These are phyloP conservation scores for Mycena sanguinolenta DNA, from an alignment of 768 basidiomycete species.

Conservation along the genomic window DNA sequence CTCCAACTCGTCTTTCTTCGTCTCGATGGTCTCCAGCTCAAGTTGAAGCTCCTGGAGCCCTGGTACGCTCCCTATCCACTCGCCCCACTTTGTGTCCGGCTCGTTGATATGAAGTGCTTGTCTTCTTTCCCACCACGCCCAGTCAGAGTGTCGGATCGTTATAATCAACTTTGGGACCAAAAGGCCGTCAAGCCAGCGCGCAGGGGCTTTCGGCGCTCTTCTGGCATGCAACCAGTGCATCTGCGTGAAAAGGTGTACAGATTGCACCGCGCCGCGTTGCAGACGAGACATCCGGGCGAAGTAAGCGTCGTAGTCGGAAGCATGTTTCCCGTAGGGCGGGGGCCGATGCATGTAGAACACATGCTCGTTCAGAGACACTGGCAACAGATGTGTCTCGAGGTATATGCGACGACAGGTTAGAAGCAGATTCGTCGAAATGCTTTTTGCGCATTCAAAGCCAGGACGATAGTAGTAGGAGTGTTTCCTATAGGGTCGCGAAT, in stretches of 20 bases:
- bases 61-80: constrained; percentile 19
- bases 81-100: constrained; percentile 29
- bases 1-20: constrained; percentile 39
- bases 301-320: constrained; percentile 22
- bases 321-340: constrained; percentile 7
- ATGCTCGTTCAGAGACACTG: constrained; percentile 36
- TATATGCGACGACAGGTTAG: constrained; percentile 42
- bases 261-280: constrained; percentile 35
- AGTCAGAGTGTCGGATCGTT: constrained; percentile 41
- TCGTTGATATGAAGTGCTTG: constrained; percentile 30
- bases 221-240: constrained; percentile 35
- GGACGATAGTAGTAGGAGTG: constrained; percentile 40
- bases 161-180: constrained; percentile 33
- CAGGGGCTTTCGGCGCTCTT: background rate
- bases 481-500: constrained; percentile 26
- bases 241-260: constrained; percentile 40
- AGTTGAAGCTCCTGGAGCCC: constrained; percentile 38
- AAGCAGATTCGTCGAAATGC: constrained; percentile 35
- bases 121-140: constrained; percentile 42
- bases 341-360: constrained; percentile 39
- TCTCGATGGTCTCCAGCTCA: constrained; percentile 42
- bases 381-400: constrained; percentile 39
- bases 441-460: constrained; percentile 28
- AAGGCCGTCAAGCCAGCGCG: constrained; percentile 11
- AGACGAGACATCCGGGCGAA: constrained; percentile 32